Base-by-base conservation (phyloP, 495 filamentous ascomycete species). In the Penicillium pulvis region DNA sequence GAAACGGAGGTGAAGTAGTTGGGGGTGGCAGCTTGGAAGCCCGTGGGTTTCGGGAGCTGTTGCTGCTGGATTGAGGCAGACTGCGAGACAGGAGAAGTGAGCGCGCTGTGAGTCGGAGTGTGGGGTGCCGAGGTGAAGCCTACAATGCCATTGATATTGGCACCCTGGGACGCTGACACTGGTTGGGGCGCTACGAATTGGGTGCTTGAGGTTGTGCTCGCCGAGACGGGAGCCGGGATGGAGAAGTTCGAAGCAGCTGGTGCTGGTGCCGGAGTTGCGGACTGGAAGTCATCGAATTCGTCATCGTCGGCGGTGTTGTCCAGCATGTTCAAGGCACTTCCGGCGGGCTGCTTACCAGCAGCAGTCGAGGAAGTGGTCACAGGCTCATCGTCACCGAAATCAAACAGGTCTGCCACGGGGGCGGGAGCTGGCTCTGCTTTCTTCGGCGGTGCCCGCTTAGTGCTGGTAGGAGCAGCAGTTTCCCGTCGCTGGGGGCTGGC, bases 231-330 rank as follows among this genome's bases (percentile, higher is more conserved):
- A 16, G 77, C 71, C 23, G 71, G 67, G 19, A 82, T 77, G 5
- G 73, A 64, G 60, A 82, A 80, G 53, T 69, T 76, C 51, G 78
- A 59, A 17, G 77, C 69, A 45, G 80, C 66, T 26, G 78, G 62
- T 47, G 78, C 62, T 14, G 55, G 14, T 23, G 82, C 75, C 17
- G 91, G 86, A 5, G 89, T 80, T 16, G 95, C 94, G n/a, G 92
- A 93, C 72, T 96, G 91, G 82, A 98, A 98, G 69, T 98, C 95
- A 69, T 98, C 94, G 63, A 98, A 98, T 51, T 98, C 95, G 63
- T 98, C 94, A 59, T 95, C 92, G 16, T 64, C 77, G 14, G 66
- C 70, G 5, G 57, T 72, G 14, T 77, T 66, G 56, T 81, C 75
- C 31, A 90, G 72, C 39, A 86, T 78, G 41, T 81, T 84, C 53